Evolutionary conservation across 495 filamentous ascomycete genomes (phyloP).

Genomic region (Daldinia loculata): DNA sequence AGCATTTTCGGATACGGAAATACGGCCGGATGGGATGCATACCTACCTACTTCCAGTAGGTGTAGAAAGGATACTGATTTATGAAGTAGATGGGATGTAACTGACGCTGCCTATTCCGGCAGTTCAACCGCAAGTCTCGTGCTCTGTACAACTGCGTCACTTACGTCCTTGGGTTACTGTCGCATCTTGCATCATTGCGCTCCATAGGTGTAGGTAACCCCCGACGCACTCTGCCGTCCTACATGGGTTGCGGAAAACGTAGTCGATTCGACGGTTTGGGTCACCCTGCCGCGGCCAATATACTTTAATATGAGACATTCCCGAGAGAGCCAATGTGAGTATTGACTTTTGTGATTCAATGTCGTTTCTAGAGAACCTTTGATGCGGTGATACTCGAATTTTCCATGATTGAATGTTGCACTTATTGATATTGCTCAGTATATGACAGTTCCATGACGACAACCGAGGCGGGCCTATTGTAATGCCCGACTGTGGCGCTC

Average conservation of each 20-base stretch:
- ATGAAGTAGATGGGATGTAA: slow-evolving; percentile 11
- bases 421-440: background rate
- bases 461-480: background rate
- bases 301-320: slow-evolving; percentile 10
- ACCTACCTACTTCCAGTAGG: slow-evolving; percentile 7
- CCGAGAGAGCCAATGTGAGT: background rate
- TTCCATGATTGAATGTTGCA: background rate
- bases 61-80: slow-evolving; percentile 6
- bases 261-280: slow-evolving; percentile 24
- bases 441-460: background rate
- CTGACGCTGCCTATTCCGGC: slow-evolving; percentile 14
- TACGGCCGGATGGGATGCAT: slow-evolving; percentile 14
- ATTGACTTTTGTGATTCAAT: background rate
- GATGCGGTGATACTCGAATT: background rate
- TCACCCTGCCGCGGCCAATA: slow-evolving; percentile 12
- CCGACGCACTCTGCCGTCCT: background rate
- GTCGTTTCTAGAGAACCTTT: background rate
- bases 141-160: slow-evolving; percentile 1
- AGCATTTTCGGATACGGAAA: slow-evolving; percentile 7
- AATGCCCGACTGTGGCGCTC: background rate
- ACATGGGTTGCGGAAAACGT: background rate
- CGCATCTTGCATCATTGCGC: background rate
- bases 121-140: slow-evolving; percentile 10
- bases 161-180: slow-evolving; percentile 9
- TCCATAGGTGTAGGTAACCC: background rate